Evolutionary conservation across 2,329 filamentous ascomycete genomes (phyloP).

Genomic region (Niveomyces coronatus): DNA sequence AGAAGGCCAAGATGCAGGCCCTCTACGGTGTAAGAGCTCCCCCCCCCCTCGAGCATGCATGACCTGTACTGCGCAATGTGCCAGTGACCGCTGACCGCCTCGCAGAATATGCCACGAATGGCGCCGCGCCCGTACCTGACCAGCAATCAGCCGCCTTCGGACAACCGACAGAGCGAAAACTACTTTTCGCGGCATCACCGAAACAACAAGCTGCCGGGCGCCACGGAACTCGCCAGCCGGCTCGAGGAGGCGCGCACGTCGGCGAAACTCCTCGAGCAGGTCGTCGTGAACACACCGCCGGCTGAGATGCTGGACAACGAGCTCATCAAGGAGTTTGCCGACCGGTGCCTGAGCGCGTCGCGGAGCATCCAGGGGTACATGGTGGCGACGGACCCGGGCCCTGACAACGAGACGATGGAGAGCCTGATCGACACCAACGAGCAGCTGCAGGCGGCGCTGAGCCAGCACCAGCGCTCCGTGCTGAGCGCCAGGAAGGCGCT

Average conservation of each 20-base stretch:
- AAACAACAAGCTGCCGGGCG: slow-evolving; percentile 46
- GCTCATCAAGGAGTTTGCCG: slow-evolving; percentile 84
- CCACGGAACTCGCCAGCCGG: slow-evolving; percentile 68
- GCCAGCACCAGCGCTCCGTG: slow-evolving; percentile 73
- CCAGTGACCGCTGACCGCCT: neutral
- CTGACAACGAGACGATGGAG: slow-evolving; percentile 90
- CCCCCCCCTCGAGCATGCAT: slow-evolving; percentile 10
- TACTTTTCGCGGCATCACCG: slow-evolving; percentile 46
- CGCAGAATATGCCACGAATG: slow-evolving; percentile 2
- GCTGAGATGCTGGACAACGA: slow-evolving; percentile 71
- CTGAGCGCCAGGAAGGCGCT: slow-evolving; percentile 50
- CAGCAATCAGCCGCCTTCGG: slow-evolving; percentile 7
- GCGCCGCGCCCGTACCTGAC: slow-evolving; percentile 3
- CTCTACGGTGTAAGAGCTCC: slow-evolving; percentile 35
- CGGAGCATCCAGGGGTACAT: slow-evolving; percentile 82
- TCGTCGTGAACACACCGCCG: slow-evolving; percentile 74
- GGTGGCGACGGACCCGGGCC: slow-evolving; percentile 62
- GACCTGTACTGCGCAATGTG: neutral
- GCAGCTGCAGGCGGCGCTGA: slow-evolving; percentile 71
- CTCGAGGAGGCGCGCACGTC: slow-evolving; percentile 87
- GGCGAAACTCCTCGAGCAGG: slow-evolving; percentile 83
- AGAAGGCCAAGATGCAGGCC: slow-evolving; percentile 58
- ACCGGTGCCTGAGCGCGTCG: slow-evolving; percentile 73
- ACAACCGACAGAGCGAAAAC: slow-evolving; percentile 34
- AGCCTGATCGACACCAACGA: slow-evolving; percentile 92